Conservation (phyloP, 305 asterid species). For the Fraxinus ornus region DNA sequence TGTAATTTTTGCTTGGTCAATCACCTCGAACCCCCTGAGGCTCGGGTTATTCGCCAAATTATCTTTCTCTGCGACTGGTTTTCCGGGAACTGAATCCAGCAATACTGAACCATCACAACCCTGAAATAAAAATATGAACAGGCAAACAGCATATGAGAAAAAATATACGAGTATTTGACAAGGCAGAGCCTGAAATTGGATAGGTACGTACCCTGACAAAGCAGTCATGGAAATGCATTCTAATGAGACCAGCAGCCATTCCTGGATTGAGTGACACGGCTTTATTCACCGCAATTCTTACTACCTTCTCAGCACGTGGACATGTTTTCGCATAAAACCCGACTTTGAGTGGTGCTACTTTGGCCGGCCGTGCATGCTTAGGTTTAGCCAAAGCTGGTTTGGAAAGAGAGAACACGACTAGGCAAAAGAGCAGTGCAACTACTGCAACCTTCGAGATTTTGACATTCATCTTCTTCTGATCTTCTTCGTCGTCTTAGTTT, state of each 20-base stretch:
- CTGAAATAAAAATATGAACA: slow-evolving; percentile 1
- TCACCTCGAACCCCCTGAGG: slow-evolving; percentile 51
- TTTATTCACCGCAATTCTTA: slow-evolving; percentile 30
- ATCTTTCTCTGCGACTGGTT: slow-evolving; percentile 38
- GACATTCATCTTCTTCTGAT: neutral
- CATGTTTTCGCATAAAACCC: slow-evolving; percentile 41
- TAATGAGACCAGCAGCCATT: slow-evolving; percentile 47
- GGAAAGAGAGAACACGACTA: slow-evolving; percentile 10
- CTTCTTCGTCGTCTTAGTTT: no score
- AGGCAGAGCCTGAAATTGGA: neutral
- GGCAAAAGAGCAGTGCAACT: slow-evolving; percentile 1
- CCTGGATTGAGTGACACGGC: slow-evolving; percentile 37
- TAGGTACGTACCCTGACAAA: slow-evolving; percentile 41
- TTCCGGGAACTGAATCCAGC: slow-evolving; percentile 35
- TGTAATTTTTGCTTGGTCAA: slow-evolving; percentile 47
- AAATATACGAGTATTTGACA: neutral
- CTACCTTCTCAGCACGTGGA: slow-evolving; percentile 43
- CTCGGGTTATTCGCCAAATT: slow-evolving; percentile 42
- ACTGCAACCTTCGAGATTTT: neutral
- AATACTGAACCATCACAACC: slow-evolving; percentile 57
- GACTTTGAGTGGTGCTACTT: slow-evolving; percentile 23
- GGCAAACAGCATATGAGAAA: neutral
- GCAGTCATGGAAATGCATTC: slow-evolving; percentile 59
- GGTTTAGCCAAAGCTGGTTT: slow-evolving; percentile 1
- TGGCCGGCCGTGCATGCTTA: neutral